Evolutionary conservation across 345 rosid species (phyloP).

Genomic region (Murraya paniculata): DNA sequence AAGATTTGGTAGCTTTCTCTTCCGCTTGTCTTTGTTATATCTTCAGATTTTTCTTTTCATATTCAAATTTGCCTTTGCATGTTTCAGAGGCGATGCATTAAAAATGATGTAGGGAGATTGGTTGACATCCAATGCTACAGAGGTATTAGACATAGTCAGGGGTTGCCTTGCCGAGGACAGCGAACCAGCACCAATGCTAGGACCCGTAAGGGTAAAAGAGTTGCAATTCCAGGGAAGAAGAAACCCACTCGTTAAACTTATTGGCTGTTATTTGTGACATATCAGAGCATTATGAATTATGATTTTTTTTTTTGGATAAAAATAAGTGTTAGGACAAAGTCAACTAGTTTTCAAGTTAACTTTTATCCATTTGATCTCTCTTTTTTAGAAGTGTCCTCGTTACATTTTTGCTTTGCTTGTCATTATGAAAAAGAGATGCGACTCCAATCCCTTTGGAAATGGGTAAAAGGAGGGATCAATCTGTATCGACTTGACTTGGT

Average conservation of each 20-base stretch:
- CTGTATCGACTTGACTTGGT: no score
- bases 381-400: no score
- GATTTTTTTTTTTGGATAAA: not conserved
- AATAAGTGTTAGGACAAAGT: not conserved
- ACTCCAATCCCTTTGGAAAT: no score
- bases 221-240: slow-evolving; percentile 69
- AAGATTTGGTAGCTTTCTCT: slow-evolving; percentile 44
- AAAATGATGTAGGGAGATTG: slow-evolving; percentile 65
- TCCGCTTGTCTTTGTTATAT: not conserved
- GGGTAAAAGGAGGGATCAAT: no score
- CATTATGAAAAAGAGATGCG: not conserved
- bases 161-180: slow-evolving; percentile 87
- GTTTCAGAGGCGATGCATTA: slow-evolving; percentile 66
- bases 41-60: not conserved
- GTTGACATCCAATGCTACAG: slow-evolving; percentile 79
- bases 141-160: slow-evolving; percentile 66
- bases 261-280: not conserved
- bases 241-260: slow-evolving; percentile 38
- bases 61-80: slow-evolving; percentile 6
- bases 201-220: slow-evolving; percentile 70
- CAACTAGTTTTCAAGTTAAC: not conserved
- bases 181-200: slow-evolving; percentile 79
- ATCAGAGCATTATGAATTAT: not conserved
- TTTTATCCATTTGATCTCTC: not conserved
- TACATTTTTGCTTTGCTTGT: not conserved